A percentile compares a stretch with the other conserved stretches of the same genome.
phyloP scores from a whole-genome alignment of 345 rosid genomes.

The Gossypium turneri region DNA sequence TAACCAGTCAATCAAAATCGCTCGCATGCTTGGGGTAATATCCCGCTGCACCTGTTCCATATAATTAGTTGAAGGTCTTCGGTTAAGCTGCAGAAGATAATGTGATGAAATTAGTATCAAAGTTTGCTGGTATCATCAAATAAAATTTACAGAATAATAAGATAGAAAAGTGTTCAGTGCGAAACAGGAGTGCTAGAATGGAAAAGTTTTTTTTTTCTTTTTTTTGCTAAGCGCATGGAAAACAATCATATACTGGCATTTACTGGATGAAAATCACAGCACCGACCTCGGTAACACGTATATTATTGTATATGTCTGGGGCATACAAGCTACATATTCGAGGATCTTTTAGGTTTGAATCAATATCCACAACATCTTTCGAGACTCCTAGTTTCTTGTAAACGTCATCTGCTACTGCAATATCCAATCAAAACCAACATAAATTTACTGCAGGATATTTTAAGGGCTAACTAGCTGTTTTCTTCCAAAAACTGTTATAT shows the following conservation, averaged over 20 bases:
- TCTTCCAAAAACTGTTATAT: conserved; percentile 1
- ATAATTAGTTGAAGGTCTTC: conserved; percentile 64
- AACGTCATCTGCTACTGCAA: conserved; percentile 44
- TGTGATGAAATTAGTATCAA: conserved; percentile 15
- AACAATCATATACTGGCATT: conserved; percentile 10
- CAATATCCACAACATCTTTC: conserved; percentile 57
- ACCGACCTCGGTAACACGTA: conserved; percentile 72
- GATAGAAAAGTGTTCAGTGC: not conserved
- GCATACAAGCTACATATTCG: conserved; percentile 71
- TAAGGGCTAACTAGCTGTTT: not conserved
- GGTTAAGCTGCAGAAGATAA: conserved; percentile 56
- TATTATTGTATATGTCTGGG: conserved; percentile 60
- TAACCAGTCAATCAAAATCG: conserved; percentile 86
- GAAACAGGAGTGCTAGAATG: conserved; percentile 6
- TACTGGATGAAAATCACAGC: conserved; percentile 2
- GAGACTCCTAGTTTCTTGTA: conserved; percentile 28
- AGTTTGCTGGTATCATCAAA: not conserved
- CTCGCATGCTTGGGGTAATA: conserved; percentile 73
- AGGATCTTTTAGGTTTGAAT: conserved; percentile 67
- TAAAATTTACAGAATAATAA: conserved; percentile 1
- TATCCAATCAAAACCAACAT: conserved; percentile 23
- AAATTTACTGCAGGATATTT: conserved; percentile 4
- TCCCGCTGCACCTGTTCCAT: conserved; percentile 74
- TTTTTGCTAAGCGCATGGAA: not conserved
- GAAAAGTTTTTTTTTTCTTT: not conserved